Conservation (phyloP, 169 alveolate genomes). For the Cryptosporidium sp. region DNA sequence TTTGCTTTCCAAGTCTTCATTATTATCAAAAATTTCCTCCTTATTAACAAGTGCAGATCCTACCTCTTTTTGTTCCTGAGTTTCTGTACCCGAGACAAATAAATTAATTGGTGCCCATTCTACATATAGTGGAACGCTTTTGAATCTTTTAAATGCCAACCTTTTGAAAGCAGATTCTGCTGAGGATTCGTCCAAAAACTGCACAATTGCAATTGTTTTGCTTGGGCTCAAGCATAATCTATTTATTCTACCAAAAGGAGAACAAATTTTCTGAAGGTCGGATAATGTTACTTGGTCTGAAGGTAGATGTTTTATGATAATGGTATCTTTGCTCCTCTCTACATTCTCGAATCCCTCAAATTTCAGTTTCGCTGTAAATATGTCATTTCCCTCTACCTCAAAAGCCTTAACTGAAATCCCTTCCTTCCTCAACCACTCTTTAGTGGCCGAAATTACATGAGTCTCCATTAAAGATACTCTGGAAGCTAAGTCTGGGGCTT, state of each 20-base stretch:
- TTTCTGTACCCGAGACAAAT: constrained; percentile 59
- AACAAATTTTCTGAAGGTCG: constrained; percentile 85
- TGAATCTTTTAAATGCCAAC: constrained; percentile 87
- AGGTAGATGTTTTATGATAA: constrained; percentile 81
- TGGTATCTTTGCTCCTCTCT: constrained; percentile 77
- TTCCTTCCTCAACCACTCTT: constrained; percentile 93
- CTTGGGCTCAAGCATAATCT: constrained; percentile 89
- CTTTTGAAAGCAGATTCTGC: constrained; percentile 90
- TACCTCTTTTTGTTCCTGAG: background rate
- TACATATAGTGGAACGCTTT: constrained; percentile 88
- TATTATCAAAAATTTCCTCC: constrained; percentile 6
- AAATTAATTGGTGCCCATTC: constrained; percentile 92
- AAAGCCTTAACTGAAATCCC: constrained; percentile 90
- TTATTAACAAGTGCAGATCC: background rate
- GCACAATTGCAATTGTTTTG: constrained; percentile 90
- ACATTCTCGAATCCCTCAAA: constrained; percentile 28
- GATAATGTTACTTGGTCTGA: constrained; percentile 71
- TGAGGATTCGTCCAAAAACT: constrained; percentile 83
- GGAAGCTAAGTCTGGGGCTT: constrained; percentile 86
- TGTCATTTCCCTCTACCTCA: constrained; percentile 80
- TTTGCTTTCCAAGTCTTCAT: constrained; percentile 67
- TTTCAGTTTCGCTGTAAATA: constrained; percentile 29
- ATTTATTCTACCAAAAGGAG: constrained; percentile 86
- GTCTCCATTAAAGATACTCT: constrained; percentile 93
- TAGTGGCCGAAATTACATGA: constrained; percentile 91